A percentile compares a stretch with the other conserved stretches of the same genome.
Conservation (phyloP, 306 rosid genomes). For the Cicer pinnatifidum region DNA sequence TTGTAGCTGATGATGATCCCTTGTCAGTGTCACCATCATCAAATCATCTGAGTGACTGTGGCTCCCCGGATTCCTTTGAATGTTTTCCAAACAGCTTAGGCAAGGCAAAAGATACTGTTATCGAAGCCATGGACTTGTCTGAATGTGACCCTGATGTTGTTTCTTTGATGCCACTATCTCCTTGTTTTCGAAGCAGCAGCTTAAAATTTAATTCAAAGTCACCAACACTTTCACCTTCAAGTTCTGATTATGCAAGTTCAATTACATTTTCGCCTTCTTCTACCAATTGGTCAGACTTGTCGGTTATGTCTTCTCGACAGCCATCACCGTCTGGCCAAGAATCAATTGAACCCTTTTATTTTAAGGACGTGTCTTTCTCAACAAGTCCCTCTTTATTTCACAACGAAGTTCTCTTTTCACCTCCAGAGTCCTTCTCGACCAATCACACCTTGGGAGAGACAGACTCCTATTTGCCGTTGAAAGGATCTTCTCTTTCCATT, state of each 20-base stretch:
- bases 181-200: slow-evolving; percentile 56
- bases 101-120: slow-evolving; percentile 35
- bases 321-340: slow-evolving; percentile 83
- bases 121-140: slow-evolving; percentile 45
- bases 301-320: slow-evolving; percentile 68
- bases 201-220: slow-evolving; percentile 70
- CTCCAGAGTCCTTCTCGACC: slow-evolving; percentile 52
- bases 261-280: slow-evolving; percentile 89
- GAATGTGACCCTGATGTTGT: slow-evolving; percentile 49
- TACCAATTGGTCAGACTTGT: slow-evolving; percentile 88
- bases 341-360: slow-evolving; percentile 55
- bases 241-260: slow-evolving; percentile 83
- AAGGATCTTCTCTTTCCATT: slow-evolving; percentile 65
- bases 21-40: slow-evolving; percentile 54
- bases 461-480: slow-evolving; percentile 40
- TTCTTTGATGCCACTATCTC: slow-evolving; percentile 57
- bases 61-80: slow-evolving; percentile 71
- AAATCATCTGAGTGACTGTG: slow-evolving; percentile 50
- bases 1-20: slow-evolving; percentile 46
- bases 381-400: slow-evolving; percentile 48
- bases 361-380: slow-evolving; percentile 54
- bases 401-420: slow-evolving; percentile 52
- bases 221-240: slow-evolving; percentile 81
- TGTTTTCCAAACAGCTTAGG: slow-evolving; percentile 51
- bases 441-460: slow-evolving; percentile 45